Evolutionary conservation across 305 asterid genomes (phyloP), one percentile per base, ranked within the genome.

Genomic region (Stenogyne calaminthoides): DNA sequence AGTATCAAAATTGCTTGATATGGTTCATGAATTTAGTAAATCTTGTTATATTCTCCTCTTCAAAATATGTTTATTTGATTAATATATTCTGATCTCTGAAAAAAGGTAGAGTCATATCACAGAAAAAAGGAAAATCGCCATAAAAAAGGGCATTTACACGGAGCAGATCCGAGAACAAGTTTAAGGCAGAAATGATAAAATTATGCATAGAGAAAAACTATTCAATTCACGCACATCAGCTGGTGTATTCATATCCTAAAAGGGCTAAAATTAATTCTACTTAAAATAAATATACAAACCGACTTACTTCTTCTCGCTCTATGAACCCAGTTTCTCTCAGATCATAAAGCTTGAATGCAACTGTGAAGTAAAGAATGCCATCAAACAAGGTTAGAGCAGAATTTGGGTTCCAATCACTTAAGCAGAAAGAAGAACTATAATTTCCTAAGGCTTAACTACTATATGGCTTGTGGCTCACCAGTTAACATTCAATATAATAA

Each of bases 291-390:
- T 19, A 55, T 55, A 20, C 39, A 57, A 57, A 57, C n/a, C 9
- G 34, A 76, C 92, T 87, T 77, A 94, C 97, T 81, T 94, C 97
- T 81, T 94, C 95, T 63, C 93, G 88, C 84, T 94, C 99, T 42
- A 94, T 94, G 87, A 76, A 94, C 62, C 98, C 99, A n/a, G 97
- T 87, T 76, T 87, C 97, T 72, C 98, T 79, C 69, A 94, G 84
- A 86, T 94, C 98, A 74, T 91, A 94, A 56, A 94, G 88, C 86
- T 87, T 88, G 83, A 90, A 94, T 14, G 93, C 88, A 90, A 89
- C 98, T 93, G 94, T 80, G 72, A 65, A 65, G 71, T 44, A 69
- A 67, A 75, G 68, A 72, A 78, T 37, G 37, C 44, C 77, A 66
- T 60, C 56, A 67, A 46, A 67, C 27, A 60, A 25, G 47, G 65